These are phyloP conservation scores for Umbelopsis sp. DNA, from an alignment of 192 early-diverging fungal genomes.

Conservation along the genomic window DNA sequence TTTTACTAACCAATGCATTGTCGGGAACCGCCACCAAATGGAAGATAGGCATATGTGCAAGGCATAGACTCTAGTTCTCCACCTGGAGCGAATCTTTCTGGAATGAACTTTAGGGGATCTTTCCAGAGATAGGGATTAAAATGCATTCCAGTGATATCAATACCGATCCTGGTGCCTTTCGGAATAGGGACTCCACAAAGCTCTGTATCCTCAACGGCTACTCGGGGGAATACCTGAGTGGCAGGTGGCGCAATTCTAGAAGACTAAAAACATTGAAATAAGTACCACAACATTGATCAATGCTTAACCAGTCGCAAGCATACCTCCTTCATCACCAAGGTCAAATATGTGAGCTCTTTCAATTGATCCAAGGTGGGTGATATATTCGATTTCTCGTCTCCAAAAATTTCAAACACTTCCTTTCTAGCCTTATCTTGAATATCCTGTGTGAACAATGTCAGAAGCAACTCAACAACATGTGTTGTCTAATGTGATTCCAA, in stretches of 20 bases:
- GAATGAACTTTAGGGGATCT: constrained; percentile 28
- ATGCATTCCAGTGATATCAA: constrained; percentile 26
- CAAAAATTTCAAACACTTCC: constrained; percentile 22
- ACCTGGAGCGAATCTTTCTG: constrained; percentile 30
- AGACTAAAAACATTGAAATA: neutral
- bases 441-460: neutral
- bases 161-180: constrained; percentile 41
- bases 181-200: constrained; percentile 41
- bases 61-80: constrained; percentile 1
- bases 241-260: constrained; percentile 16
- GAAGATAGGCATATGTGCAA: neutral
- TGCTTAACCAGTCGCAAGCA: neutral
- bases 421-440: constrained; percentile 20
- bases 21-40: neutral
- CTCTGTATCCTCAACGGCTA: constrained; percentile 21
- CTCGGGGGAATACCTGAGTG: constrained; percentile 3
- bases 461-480: neutral
- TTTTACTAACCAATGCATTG: neutral
- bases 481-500: neutral
- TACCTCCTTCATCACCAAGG: constrained; percentile 33
- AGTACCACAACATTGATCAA: neutral
- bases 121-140: constrained; percentile 26
- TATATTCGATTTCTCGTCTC: constrained; percentile 17
- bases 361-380: constrained; percentile 39
- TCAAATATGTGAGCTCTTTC: constrained; percentile 52